Conservation (phyloP, 352 stramenopile genomes). For the Pythium rishiriense region DNA sequence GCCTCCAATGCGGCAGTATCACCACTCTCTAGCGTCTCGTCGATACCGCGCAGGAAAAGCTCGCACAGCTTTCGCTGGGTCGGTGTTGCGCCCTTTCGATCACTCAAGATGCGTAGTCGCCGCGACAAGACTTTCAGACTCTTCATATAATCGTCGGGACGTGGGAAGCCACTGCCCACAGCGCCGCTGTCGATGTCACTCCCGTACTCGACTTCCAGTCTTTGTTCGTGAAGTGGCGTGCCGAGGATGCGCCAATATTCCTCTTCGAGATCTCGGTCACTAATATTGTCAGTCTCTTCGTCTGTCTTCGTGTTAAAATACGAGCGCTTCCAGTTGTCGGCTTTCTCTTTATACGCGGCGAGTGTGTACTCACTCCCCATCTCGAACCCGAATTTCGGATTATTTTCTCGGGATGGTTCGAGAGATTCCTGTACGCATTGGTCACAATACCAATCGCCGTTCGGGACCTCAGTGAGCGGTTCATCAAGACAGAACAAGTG, state of each 20-base stretch:
- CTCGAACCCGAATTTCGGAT: conserved; percentile 83
- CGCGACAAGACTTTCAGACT: conserved; percentile 50
- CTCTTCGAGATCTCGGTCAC: conserved; percentile 69
- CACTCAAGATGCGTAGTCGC: conserved; percentile 50
- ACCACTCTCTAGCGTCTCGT: conserved; percentile 21
- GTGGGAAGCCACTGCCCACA: conserved; percentile 87
- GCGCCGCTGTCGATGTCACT: conserved; percentile 90
- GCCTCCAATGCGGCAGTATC: conserved; percentile 42
- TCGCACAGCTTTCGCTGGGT: conserved; percentile 36
- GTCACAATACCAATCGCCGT: conserved; percentile 82
- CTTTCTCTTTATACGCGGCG: conserved; percentile 80
- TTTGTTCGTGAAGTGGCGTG: conserved; percentile 70
- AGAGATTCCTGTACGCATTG: conserved; percentile 64
- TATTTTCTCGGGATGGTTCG: conserved; percentile 37
- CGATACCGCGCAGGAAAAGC: conserved; percentile 61
- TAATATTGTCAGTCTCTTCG: conserved; percentile 42
- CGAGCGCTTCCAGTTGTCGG: conserved; percentile 73
- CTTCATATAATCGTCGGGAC: conserved; percentile 55
- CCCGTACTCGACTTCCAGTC: conserved; percentile 90
- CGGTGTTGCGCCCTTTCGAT: conserved; percentile 20
- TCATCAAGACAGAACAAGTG: conserved; percentile 79
- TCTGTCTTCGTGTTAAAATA: conserved; percentile 66
- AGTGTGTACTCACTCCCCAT: conserved; percentile 83
- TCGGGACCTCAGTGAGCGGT: conserved; percentile 53
- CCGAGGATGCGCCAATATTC: conserved; percentile 91